Conservation (phyloP, 352 stramenopile genomes). For the Phytopythium montanum region DNA sequence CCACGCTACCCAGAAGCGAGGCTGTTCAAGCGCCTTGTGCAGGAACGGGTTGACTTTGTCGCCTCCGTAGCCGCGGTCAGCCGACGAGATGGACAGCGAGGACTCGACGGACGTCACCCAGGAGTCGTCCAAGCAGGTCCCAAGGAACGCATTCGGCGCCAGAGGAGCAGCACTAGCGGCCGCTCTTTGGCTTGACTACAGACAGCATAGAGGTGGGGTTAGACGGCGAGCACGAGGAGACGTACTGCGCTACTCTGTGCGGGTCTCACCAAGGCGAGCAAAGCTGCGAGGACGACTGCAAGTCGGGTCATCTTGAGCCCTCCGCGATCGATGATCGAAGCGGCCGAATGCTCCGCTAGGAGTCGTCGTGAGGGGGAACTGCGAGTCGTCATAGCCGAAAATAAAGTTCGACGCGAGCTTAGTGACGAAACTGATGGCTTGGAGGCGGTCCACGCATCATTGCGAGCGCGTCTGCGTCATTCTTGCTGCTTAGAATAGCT, state of each 20-base stretch:
- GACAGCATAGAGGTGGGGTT: neutral
- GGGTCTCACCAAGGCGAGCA: neutral
- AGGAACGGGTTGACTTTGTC: slow-evolving; percentile 28
- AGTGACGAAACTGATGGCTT: neutral
- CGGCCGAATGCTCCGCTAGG: too few species aligned
- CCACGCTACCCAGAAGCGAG: slow-evolving; percentile 26
- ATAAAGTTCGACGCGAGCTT: neutral
- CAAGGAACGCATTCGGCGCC: slow-evolving; percentile 37
- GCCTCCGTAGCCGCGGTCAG: slow-evolving; percentile 13
- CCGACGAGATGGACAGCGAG: slow-evolving; percentile 23
- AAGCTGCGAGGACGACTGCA: neutral
- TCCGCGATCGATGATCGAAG: too few species aligned
- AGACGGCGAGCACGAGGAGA: neutral
- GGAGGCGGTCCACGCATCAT: neutral
- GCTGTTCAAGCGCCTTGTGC: slow-evolving; percentile 23
- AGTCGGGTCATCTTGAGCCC: neutral
- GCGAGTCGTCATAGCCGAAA: neutral
- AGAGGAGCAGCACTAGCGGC: neutral
- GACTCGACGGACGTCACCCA: slow-evolving; percentile 23
- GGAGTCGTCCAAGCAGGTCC: slow-evolving; percentile 32
- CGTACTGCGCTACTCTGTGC: neutral
- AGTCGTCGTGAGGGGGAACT: neutral
- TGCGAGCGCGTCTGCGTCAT: neutral
- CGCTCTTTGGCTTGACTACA: neutral
- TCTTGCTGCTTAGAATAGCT: neutral